Base-by-base conservation (phyloP, 1,284 basidiomycete species). In the Malassezia psittaci region DNA sequence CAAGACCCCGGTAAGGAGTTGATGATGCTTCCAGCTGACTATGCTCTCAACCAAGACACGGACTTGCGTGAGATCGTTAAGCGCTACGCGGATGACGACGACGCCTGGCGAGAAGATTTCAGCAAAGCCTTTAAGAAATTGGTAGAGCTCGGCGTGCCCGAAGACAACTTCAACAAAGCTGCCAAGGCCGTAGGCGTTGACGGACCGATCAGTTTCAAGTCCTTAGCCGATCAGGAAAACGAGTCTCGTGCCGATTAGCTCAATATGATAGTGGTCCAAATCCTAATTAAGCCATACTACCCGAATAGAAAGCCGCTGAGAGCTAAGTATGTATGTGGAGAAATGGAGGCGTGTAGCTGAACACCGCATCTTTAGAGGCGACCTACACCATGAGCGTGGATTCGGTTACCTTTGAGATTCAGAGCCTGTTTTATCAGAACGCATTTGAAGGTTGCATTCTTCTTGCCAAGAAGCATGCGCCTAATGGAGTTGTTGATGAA, bases 1-100 rank as follows among this genome's bases (percentile, higher is more conserved):
- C 83, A 88, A 77, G 90, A 96, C 79, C 85, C 83, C 77, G 90
- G 90, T 45, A 82, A 64, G 68, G 78, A 82, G 37, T 79, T 98
- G 47, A 96, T 98, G 91, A 96, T 96, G 91, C 65, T 72, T 43
- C 67, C 66, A 51, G 62, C 69, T 49, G 68, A 73, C 57, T 66
- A 69, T 59, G 61, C 68, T 12, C 50, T 68, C 12, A 56, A 64
- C 13, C 54, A 67, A 66, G 65, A 69, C 60, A 29, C 57, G 38
- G 59, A 62, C 44, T 72, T 74, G 66, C 65, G 64, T 56, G 59
- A 63, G 51, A 60, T 64, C 55, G 72, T 69, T 16, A 58, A 69
- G 63, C 54, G 55, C 16, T 74, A 74, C 62, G 72, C 72, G 49
- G 67, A 72, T 63, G 57, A 59, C 56, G 68, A 73, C 60, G 67